Evolutionary conservation across 176 grass and related monocot genomes (phyloP), one percentile per base, ranked within the genome.

Genomic region (Ananas comosus): DNA sequence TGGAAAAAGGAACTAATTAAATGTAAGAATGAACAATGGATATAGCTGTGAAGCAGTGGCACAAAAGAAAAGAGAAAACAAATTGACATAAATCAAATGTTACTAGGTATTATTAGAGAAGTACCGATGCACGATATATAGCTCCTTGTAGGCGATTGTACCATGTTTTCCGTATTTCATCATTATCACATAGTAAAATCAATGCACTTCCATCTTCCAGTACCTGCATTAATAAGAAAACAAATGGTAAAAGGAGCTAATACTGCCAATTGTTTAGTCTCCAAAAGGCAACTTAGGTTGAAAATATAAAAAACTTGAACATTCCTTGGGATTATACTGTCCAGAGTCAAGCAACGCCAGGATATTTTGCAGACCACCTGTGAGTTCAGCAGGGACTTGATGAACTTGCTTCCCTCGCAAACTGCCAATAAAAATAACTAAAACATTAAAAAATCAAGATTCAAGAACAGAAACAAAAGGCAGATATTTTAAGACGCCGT

Each of bases 41-140:
- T 21, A 18, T 18, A 59, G 19, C 54, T 6, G 9, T 59, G 54
- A 59, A 59, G 33, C n/a, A 71, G 66, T 18, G 73, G 24, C 70
- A 88, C 18, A 81, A 47, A 4, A 48, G 25, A 67, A 23, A 49
- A 18, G 49, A 54, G 17, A 80, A 71, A 78, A 70, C 49, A 74
- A 52, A 52, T 53, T 51, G 51, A 53, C 59, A 64, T 28, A 51
- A 71, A 13, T 57, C 9, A 14, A 61, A 74, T 76, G 70, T 64
- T n/a, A 14, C 52, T 74, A 64, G 47, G 48, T 23, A 23, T 50
- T 14, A 80, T 14, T n/a, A 59, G 54, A 63, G 78, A 42, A 59
- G 68, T 97, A 97, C 93, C 80, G 93, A 92, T 90, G 89, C 89
- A 83, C 89, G 93, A 71, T 97, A 97, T 83, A 85, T 92, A 76